These are phyloP conservation scores for Phytopythium montanum DNA, from an alignment of 352 stramenopile genomes.

Conservation along the genomic window DNA sequence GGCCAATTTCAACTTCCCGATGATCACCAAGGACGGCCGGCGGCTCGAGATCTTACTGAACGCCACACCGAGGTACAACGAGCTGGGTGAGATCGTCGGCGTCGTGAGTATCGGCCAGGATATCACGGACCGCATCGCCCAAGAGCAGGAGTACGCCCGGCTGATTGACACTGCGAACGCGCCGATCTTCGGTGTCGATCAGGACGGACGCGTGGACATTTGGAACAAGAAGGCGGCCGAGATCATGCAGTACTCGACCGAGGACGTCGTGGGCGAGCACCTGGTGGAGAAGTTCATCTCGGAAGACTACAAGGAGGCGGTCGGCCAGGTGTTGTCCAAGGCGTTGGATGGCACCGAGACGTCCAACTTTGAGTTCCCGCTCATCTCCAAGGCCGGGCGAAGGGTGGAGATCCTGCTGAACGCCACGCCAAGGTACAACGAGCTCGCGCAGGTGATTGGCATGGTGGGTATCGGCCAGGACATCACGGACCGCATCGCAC, in stretches of 20 bases:
- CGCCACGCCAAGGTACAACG: slow-evolving; percentile 81
- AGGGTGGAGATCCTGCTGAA: slow-evolving; percentile 86
- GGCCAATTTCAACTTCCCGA: slow-evolving; percentile 81
- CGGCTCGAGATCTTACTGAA: slow-evolving; percentile 80
- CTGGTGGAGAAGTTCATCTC: slow-evolving; percentile 91
- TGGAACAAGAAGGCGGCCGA: slow-evolving; percentile 92
- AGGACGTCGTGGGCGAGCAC: slow-evolving; percentile 87
- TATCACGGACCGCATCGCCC: slow-evolving; percentile 85
- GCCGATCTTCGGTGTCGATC: slow-evolving; percentile 88
- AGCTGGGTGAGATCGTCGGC: slow-evolving; percentile 68
- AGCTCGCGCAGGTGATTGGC: slow-evolving; percentile 74
- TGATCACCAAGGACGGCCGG: slow-evolving; percentile 73
- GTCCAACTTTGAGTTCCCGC: slow-evolving; percentile 83
- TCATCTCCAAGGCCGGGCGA: slow-evolving; percentile 78
- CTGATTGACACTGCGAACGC: slow-evolving; percentile 90
- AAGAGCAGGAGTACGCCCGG: slow-evolving; percentile 86
- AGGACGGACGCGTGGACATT: slow-evolving; percentile 79
- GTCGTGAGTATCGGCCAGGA: slow-evolving; percentile 85
- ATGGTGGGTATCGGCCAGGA: slow-evolving; percentile 89
- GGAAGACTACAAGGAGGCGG: slow-evolving; percentile 62
- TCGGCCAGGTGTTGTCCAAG: slow-evolving; percentile 55
- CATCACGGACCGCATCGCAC: slow-evolving; percentile 70
- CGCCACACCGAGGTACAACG: slow-evolving; percentile 71
- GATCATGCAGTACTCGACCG: slow-evolving; percentile 87
- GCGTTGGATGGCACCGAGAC: slow-evolving; percentile 57